Base-by-base conservation (phyloP, 208 protist genomes). In the Acanthamoeba triangularis region DNA sequence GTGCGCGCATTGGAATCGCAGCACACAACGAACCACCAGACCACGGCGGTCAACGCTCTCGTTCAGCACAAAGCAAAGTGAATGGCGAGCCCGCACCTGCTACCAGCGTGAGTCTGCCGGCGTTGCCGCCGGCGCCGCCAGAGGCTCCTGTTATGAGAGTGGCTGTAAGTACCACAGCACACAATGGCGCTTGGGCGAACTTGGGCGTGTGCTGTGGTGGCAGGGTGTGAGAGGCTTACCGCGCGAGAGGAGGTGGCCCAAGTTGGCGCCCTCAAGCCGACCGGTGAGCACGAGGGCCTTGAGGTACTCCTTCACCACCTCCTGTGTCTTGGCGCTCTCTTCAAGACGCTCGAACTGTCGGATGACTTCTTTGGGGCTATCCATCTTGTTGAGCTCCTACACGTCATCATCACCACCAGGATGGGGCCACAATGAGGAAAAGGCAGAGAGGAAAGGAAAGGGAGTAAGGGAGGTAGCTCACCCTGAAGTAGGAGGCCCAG, bases 401-500 rank as follows among this genome's bases (percentile, higher is more conserved):
- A 44, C 11, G 52, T 35, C 20, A 16, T 14, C n/a, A n/a, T n/a
- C n/a, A n/a, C n/a, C n/a, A n/a, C n/a, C n/a, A n/a, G n/a, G n/a
- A n/a, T n/a, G n/a, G n/a, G n/a, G n/a, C n/a, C n/a, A 88, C 67
- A 41, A 41, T 76, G 67, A 54, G 41, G 4, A 18, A 16, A 54
- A 33, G 76, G 30, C 6, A 41, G 7, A 76, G 7, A 76, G 67
- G 28, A 76, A 10, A 13, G 13, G 33, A 13, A 76, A 13, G 67
- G 67, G 33, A 13, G n/a, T 82, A 82, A 23, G 72, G 23, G 72
- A 23, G 72, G n/a, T 3, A 49, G 72, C 3, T 63, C 33, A 88
- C 80, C 80, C 80, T 88, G n/a, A 88, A 88, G n/a, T 88, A 88
- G 47, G 80, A 65, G 80, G 80, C 80, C 80, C 80, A 88, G 49